Conservation (phyloP, 176 grass and related monocot species). For the Leersia perrieri region DNA sequence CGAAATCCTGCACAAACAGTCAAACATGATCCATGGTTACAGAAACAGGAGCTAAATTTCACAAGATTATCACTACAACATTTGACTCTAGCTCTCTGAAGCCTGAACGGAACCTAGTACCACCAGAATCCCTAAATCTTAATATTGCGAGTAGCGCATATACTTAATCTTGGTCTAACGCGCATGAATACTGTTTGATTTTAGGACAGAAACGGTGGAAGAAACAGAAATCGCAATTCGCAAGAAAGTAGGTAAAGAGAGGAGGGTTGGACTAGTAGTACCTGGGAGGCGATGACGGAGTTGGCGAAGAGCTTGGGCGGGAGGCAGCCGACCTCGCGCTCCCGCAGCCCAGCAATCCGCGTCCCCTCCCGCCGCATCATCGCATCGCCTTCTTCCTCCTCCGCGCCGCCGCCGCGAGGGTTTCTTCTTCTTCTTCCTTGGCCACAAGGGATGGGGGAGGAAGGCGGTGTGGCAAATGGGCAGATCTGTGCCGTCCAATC, state of each 20-base stretch:
- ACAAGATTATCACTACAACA: background rate
- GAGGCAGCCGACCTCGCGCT: conserved; percentile 50
- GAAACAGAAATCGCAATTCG: background rate
- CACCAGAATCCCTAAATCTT: background rate
- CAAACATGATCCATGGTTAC: conserved; percentile 1
- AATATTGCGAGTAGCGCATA: background rate
- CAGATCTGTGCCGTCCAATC: background rate
- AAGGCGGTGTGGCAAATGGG: background rate
- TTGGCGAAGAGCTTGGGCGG: conserved; percentile 39
- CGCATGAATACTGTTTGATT: background rate
- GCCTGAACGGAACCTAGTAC: background rate
- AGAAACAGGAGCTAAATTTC: no score
- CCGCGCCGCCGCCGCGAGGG: conserved; percentile 2
- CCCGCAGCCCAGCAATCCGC: conserved; percentile 39
- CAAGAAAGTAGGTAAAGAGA: background rate
- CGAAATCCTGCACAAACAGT: conserved; percentile 36
- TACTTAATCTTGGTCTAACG: background rate
- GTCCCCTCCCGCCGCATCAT: conserved; percentile 34
- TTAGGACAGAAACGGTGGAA: background rate
- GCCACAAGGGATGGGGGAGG: no score
- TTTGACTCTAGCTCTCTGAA: background rate
- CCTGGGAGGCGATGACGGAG: conserved; percentile 44
- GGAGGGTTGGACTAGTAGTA: background rate
- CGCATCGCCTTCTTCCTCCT: background rate
- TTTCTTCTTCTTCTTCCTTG: background rate